A percentile compares a stretch with the other conserved stretches of the same genome.
phyloP scores from a whole-genome alignment of 2,329 filamentous ascomycete species.

The Decorospora gaudefroyi region DNA sequence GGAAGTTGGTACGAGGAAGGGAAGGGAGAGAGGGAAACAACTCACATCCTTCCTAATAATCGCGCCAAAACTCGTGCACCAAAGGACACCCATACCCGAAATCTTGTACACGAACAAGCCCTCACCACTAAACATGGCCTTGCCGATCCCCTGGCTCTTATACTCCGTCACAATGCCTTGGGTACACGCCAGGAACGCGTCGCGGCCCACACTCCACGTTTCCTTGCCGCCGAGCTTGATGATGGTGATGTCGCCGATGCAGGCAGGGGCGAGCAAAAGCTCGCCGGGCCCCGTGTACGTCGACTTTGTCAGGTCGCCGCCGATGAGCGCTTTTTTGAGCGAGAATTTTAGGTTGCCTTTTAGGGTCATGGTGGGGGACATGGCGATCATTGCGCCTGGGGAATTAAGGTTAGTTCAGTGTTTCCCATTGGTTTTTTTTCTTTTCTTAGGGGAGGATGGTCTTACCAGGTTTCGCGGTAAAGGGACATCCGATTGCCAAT shows the following conservation, averaged over 20 bases:
- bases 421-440: background rate
- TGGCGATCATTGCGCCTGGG: constrained; percentile 85
- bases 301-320: constrained; percentile 77
- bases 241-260: constrained; percentile 83
- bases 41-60: constrained; percentile 92
- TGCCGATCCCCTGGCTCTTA: constrained; percentile 81
- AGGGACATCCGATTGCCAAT: constrained; percentile 83
- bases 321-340: constrained; percentile 85
- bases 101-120: constrained; percentile 91
- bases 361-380: constrained; percentile 85
- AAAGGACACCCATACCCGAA: constrained; percentile 76
- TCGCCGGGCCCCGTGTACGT: constrained; percentile 90
- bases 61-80: constrained; percentile 91
- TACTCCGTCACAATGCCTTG: constrained; percentile 87
- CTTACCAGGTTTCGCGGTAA: constrained; percentile 75
- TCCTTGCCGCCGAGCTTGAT: constrained; percentile 73
- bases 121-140: constrained; percentile 93
- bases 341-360: constrained; percentile 83
- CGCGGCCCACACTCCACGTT: constrained; percentile 82
- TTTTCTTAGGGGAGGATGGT: background rate
- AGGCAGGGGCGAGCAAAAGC: constrained; percentile 77
- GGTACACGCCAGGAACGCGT: constrained; percentile 83
- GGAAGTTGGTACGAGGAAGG: background rate
- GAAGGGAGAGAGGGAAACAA: constrained; percentile 24
- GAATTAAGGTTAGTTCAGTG: background rate